Conservation (phyloP, 2,329 filamentous ascomycete species). For the Exophiala mesophila region DNA sequence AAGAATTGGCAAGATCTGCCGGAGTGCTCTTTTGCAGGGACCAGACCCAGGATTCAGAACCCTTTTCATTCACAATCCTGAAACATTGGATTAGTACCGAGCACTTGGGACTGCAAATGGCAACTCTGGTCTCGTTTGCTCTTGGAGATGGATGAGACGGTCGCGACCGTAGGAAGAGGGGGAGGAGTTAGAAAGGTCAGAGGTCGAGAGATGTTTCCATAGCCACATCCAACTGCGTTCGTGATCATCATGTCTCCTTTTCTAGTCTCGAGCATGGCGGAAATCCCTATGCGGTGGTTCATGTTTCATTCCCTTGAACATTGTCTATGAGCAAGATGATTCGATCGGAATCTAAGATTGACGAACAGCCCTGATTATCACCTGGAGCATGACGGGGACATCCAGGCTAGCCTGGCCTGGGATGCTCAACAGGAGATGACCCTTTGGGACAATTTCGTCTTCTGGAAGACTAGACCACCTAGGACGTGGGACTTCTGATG, state of each 20-base stretch:
- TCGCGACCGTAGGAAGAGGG: conserved; percentile 4
- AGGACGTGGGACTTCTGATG: too few relatives aligned
- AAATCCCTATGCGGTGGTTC: conserved; percentile 15
- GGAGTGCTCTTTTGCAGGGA: conserved; percentile 6
- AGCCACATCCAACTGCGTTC: conserved; percentile 8
- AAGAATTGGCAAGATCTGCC: too few relatives aligned
- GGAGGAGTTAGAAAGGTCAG: conserved; percentile 2
- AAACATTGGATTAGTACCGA: conserved; percentile 15
- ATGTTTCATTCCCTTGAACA: too few relatives aligned
- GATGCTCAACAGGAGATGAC: too few relatives aligned
- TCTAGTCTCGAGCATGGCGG: conserved; percentile 10
- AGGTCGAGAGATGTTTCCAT: conserved; percentile 8
- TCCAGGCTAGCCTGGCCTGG: too few relatives aligned
- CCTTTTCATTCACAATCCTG: conserved; percentile 5
- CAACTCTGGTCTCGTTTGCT: conserved; percentile 5
- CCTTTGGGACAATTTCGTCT: too few relatives aligned
- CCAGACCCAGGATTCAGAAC: conserved; percentile 6
- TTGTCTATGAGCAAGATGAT: background rate
- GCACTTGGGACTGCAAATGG: conserved; percentile 22
- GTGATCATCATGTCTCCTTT: conserved; percentile 3
- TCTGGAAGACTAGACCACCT: too few relatives aligned
- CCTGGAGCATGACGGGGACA: too few relatives aligned
- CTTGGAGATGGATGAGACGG: conserved; percentile 17
- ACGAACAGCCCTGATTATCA: conserved; percentile 5
- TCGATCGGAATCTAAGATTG: conserved; percentile 10